Percentiles rank a stretch among this genome's conserved stretches.
Conservation (phyloP, 495 filamentous ascomycete genomes). For the Peziza echinospora region DNA sequence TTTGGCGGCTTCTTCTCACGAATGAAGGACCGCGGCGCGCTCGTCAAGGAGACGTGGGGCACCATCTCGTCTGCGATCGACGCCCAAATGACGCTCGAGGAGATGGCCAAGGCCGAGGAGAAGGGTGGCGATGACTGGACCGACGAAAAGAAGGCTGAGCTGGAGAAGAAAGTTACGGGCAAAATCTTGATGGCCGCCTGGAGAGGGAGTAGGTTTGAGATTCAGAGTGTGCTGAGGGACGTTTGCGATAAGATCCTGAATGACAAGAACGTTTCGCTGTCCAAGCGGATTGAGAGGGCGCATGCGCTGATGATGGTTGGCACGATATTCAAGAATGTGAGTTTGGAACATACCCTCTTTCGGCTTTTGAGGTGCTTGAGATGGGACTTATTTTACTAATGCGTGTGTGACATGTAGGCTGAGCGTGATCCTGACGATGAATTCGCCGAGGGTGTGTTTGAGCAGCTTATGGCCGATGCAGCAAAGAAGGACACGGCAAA, state of each 20-base stretch:
- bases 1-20: slow-evolving; percentile 84
- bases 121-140: slow-evolving; percentile 95
- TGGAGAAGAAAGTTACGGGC: slow-evolving; percentile 81
- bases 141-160: slow-evolving; percentile 92
- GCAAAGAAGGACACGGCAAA: slow-evolving; percentile 64
- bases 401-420: slow-evolving; percentile 33
- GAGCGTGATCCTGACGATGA: slow-evolving; percentile 85
- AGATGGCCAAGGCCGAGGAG: slow-evolving; percentile 93
- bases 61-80: slow-evolving; percentile 96
- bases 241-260: slow-evolving; percentile 33
- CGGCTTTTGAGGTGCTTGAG: too few species aligned
- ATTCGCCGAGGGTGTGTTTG: slow-evolving; percentile 96
- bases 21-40: slow-evolving; percentile 87
- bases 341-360: too few species aligned
- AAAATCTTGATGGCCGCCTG: slow-evolving; percentile 98
- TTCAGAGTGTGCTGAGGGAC: slow-evolving; percentile 61
- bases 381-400: too few species aligned
- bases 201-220: slow-evolving; percentile 93
- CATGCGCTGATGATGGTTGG: slow-evolving; percentile 73
- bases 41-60: slow-evolving; percentile 95
- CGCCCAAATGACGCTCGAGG: slow-evolving; percentile 94
- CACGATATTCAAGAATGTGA: slow-evolving; percentile 69
- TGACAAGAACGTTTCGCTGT: slow-evolving; percentile 62
- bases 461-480: slow-evolving; percentile 92
- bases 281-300: slow-evolving; percentile 76